phyloP scores from a whole-genome alignment of 1,284 basidiomycete species.

The Xanthoconium separans region DNA sequence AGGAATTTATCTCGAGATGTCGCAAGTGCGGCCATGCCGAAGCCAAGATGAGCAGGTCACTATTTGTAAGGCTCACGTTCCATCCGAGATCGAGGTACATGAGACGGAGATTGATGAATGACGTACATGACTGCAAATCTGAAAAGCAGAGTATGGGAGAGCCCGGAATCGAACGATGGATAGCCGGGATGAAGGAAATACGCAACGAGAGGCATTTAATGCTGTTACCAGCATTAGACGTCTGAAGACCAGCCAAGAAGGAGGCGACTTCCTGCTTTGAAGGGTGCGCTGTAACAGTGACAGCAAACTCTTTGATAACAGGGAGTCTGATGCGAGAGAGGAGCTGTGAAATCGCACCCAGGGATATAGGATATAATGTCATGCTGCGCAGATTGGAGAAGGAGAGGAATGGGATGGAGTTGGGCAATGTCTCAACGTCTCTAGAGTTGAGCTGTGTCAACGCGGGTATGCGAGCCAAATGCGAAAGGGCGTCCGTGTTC shows the following conservation, averaged over 20 bases:
- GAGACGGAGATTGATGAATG: too few relatives aligned
- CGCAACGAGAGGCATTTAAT: not conserved
- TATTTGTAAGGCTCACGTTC: too few relatives aligned
- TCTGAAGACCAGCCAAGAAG: not conserved
- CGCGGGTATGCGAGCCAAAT: not conserved
- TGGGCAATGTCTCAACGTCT: too few relatives aligned
- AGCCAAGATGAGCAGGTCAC: too few relatives aligned
- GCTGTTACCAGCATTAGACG: too few relatives aligned
- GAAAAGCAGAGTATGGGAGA: too few relatives aligned
- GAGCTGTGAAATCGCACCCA: not conserved
- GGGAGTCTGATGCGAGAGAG: not conserved
- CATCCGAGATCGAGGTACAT: too few relatives aligned
- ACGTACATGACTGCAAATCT: too few relatives aligned
- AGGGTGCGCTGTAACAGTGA: rapidly evolving
- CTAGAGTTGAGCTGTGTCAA: not conserved
- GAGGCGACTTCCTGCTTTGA: not conserved
- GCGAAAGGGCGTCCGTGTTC: not conserved
- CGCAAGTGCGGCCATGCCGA: too few relatives aligned
- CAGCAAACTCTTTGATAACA: not conserved
- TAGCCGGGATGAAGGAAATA: not conserved
- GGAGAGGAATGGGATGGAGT: not conserved
- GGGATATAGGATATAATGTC: not conserved
- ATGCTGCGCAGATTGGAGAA: not conserved
- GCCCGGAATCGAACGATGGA: not conserved
- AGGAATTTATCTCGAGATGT: too few relatives aligned